Evolutionary conservation across 805 yeast genomes (phyloP).

Genomic region (Saccharomyces kudriavzevii): DNA sequence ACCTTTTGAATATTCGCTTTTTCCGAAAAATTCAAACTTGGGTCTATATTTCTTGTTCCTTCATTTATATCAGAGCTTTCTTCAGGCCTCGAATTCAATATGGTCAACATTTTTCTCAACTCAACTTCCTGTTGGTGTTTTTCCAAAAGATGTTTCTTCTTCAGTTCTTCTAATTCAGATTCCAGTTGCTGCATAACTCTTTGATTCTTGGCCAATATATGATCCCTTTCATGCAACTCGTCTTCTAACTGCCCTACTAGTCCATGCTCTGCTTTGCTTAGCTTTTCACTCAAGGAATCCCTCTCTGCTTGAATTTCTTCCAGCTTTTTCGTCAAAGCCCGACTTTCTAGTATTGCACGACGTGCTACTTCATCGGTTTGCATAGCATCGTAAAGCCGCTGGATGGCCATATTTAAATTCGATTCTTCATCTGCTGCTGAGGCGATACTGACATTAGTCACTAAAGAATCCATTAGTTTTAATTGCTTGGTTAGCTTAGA

Average conservation of each 20-base stretch:
- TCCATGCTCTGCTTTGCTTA: slow-evolving; percentile 75
- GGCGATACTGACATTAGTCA: slow-evolving; percentile 57
- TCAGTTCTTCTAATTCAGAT: slow-evolving; percentile 59
- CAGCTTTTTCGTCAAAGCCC: slow-evolving; percentile 44
- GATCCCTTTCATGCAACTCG: slow-evolving; percentile 64
- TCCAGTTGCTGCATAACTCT: slow-evolving; percentile 54
- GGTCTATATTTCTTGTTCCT: slow-evolving; percentile 19
- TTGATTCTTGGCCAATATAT: slow-evolving; percentile 54
- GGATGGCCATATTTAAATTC: slow-evolving; percentile 74
- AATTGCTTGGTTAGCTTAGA: slow-evolving; percentile 27
- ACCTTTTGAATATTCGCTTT: slow-evolving; percentile 24
- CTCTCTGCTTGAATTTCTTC: slow-evolving; percentile 44
- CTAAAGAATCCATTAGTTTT: slow-evolving; percentile 61
- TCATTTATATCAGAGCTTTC: slow-evolving; percentile 3
- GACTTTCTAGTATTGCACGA: slow-evolving; percentile 57
- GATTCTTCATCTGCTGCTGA: slow-evolving; percentile 45
- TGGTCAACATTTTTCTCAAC: slow-evolving; percentile 61
- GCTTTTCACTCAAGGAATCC: slow-evolving; percentile 57
- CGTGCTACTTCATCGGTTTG: slow-evolving; percentile 86
- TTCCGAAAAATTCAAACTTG: slow-evolving; percentile 3
- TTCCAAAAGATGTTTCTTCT: slow-evolving; percentile 49
- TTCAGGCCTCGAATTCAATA: slow-evolving; percentile 43
- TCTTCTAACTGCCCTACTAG: slow-evolving; percentile 58
- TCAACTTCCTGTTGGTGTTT: slow-evolving; percentile 72
- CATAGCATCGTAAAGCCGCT: slow-evolving; percentile 63